phyloP scores from a whole-genome alignment of 495 filamentous ascomycete genomes.

The Jackrogersella minutella region DNA sequence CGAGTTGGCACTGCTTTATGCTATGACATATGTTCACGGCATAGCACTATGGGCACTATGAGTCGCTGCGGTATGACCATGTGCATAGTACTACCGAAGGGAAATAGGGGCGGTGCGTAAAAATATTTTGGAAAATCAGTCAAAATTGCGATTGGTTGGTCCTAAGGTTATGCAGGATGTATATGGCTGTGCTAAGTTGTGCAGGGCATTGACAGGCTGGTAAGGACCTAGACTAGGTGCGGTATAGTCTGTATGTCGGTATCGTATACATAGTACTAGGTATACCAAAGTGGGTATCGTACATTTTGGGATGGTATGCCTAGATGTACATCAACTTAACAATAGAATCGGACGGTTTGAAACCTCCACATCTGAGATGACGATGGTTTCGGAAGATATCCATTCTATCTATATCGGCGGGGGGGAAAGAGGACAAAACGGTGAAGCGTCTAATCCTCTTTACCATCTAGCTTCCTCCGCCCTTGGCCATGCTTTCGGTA shows the following conservation, averaged over 20 bases:
- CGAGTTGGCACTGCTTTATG: background rate
- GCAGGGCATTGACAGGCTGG: background rate
- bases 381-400: conserved; percentile 28
- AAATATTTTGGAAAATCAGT: background rate
- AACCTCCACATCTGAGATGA: conserved; percentile 22
- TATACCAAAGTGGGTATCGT: too few species aligned
- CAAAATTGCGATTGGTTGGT: background rate
- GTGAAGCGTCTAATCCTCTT: conserved; percentile 15
- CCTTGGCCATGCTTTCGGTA: conserved; percentile 24
- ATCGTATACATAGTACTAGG: too few species aligned
- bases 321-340: too few species aligned
- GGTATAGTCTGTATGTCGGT: background rate
- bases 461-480: conserved; percentile 18
- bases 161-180: background rate
- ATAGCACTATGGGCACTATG: conserved; percentile 20
- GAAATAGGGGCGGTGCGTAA: conserved; percentile 33
- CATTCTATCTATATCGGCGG: conserved; percentile 26
- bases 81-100: conserved; percentile 22
- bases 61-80: conserved; percentile 25
- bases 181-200: conserved; percentile 31
- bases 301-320: too few species aligned
- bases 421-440: conserved; percentile 25
- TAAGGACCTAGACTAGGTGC: background rate
- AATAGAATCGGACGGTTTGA: conserved; percentile 12
- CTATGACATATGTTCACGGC: background rate